Conservation (phyloP, 768 basidiomycete species). For the Calocybe indica region DNA sequence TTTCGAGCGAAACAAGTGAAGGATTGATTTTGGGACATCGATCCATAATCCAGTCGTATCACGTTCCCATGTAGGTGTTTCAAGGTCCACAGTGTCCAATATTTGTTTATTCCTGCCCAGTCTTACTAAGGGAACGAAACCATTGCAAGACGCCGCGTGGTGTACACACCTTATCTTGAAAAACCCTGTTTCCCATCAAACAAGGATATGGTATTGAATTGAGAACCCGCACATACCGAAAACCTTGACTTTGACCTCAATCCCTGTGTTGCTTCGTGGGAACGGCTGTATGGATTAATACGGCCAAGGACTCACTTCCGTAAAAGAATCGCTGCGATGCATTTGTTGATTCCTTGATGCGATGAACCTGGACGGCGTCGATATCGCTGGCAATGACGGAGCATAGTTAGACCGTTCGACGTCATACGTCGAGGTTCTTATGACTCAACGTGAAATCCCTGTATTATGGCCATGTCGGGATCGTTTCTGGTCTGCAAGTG, state of each 20-base stretch:
- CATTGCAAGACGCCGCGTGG: neutral
- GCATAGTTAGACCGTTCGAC: neutral
- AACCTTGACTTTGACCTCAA: constrained; percentile 62
- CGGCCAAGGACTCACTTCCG: constrained; percentile 54
- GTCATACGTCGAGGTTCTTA: neutral
- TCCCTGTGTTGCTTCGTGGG: constrained; percentile 29
- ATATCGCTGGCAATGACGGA: constrained; percentile 45
- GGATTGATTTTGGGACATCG: constrained; percentile 52
- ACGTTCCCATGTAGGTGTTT: constrained; percentile 72
- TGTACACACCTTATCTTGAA: constrained; percentile 63
- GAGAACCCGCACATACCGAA: constrained; percentile 48
- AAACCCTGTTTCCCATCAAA: constrained; percentile 43
- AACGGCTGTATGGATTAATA: constrained; percentile 27
- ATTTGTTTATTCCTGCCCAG: constrained; percentile 50
- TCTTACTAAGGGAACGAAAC: neutral
- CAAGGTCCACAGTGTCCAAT: constrained; percentile 72
- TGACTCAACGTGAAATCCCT: constrained; percentile 70
- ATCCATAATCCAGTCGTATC: constrained; percentile 76
- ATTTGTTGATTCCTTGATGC: constrained; percentile 59
- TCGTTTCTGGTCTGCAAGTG: neutral
- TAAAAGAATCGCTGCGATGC: constrained; percentile 40
- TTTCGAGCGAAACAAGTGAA: constrained; percentile 48
- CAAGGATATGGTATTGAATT: neutral
- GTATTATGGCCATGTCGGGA: constrained; percentile 1
- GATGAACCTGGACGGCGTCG: constrained; percentile 70